Evolutionary conservation across 306 rosid genomes (phyloP), one percentile per base, ranked within the genome.

Genomic region (Biancaea sappan): DNA sequence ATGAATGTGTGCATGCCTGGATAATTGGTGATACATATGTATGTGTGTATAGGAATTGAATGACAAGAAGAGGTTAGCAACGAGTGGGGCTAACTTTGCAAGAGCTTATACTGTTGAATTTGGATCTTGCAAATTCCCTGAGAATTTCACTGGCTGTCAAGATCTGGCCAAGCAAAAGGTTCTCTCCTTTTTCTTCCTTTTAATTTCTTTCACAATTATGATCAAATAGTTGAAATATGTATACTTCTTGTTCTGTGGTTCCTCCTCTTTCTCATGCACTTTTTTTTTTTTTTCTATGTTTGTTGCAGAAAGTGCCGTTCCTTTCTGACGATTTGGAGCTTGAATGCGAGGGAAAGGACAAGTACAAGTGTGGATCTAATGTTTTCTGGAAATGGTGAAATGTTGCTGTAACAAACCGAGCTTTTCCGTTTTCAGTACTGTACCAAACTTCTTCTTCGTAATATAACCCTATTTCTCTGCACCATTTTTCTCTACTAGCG

Each of bases 91-190:
- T 31, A 95, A 95, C 71, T 92, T 92, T 57, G 99, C 99, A 16
- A 86, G 99, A 75, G 99, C 99, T 29, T 95, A 86, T 82, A 95
- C 99, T 0, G 99, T 95, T 77, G 75, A 95, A 76, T 95, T 95
- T 64, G 99, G 99, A n/a, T 38, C 83, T 16, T 95, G 99, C 91
- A 92, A 95, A 80, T 95, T 95, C 94, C 99, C 99, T n/a, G 97
- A 95, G 88, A 95, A 95, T 83, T 95, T 95, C 84, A 95, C 99
- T 34, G 99, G 99, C 62, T 95, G 99, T 87, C 98, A 95, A 88
- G 99, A 95, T 88, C 99, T 95, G 43, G 99, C 98, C 3, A 95
- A 90, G 77, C 99, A 88, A 77, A 95, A 90, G 93, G 99, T 91
- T 66, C 8, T 56, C 10, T 2, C 28, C n/a, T 12, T 1, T 43